Percentiles rank a stretch among this genome's conserved stretches.
phyloP scores from a whole-genome alignment of 2,329 filamentous ascomycete species.

The Cryoendolithus antarcticus region DNA sequence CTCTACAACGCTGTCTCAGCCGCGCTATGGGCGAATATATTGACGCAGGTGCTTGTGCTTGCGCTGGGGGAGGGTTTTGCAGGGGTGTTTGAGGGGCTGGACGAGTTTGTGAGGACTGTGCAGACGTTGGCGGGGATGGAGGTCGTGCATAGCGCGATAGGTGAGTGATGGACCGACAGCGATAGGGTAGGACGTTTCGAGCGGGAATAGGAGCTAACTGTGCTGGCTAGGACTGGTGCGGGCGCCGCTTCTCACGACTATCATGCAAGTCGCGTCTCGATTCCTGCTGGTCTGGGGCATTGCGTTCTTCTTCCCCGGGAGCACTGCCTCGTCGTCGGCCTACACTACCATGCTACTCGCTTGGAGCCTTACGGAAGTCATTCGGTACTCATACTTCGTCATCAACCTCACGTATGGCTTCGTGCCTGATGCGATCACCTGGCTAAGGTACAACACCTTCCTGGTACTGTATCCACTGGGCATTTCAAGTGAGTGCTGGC shows the following conservation, averaged over 20 bases:
- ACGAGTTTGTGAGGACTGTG: conserved; percentile 61
- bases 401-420: conserved; percentile 47
- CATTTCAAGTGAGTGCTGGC: conserved; percentile 72
- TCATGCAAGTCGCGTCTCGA: conserved; percentile 80
- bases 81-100: conserved; percentile 49
- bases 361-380: conserved; percentile 84
- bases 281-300: conserved; percentile 84
- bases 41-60: conserved; percentile 53
- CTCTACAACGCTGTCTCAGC: conserved; percentile 74
- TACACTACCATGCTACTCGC: conserved; percentile 73
- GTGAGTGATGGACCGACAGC: conserved; percentile 31
- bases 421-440: conserved; percentile 56
- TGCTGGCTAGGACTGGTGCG: conserved; percentile 59
- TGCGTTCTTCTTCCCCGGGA: conserved; percentile 58
- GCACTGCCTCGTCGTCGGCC: conserved; percentile 43
- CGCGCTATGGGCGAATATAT: conserved; percentile 64
- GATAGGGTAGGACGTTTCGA: too few species aligned
- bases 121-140: conserved; percentile 78
- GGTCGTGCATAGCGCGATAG: conserved; percentile 65
- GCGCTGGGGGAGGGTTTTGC: conserved; percentile 28
- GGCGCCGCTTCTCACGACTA: conserved; percentile 70
- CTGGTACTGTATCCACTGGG: conserved; percentile 85
- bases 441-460: conserved; percentile 85
- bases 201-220: too few species aligned
- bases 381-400: conserved; percentile 86